Evolutionary conservation across 2,329 filamentous ascomycete genomes (phyloP), one percentile per base, ranked within the genome.

Genomic region (Pyricularia grisea): DNA sequence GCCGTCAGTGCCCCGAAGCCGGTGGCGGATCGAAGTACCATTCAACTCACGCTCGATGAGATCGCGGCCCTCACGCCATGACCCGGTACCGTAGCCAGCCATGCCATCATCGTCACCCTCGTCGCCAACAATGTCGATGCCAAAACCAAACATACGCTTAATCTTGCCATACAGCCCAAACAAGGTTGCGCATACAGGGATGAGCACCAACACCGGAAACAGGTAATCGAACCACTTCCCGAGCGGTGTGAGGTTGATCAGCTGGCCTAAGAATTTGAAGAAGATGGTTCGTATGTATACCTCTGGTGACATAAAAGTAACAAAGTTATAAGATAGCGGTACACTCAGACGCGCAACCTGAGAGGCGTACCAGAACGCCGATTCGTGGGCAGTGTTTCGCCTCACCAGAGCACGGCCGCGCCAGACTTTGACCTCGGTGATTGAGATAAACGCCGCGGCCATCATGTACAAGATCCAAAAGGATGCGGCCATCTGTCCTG

Each of bases 381-480:
- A 93, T 77, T 98, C 95, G 71, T 92, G 89, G 70, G 96, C 94
- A 0, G 95, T 99, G 76, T 97, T 95, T 69, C 95, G 89, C 70
- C 88, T 88, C 65, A 98, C 94, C 6, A 99, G 84, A 0, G 95
- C 94, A 42, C 95, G 89, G 66, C 96, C 95, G 69, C 95, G 92
- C 95, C 95, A 99, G n/a, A 97, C 93, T 75, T 95, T 96, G 74
- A 97, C 92, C 76, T 97, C 93, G 17, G 90, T 93, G 75, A 99
- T 90, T 9, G 93, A 94, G 69, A 88, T 91, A 67, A 98, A 86
- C 5, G 95, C 93, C 65, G 93, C 93, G 17, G 91, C 85, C 77
- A 92, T 97, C 95, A 99, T 99, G 82, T 99, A 99, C 69, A 94
- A 84, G 71, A 99, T 90, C 95, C 95, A 99, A 17, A 88, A 82